Conservation (phyloP, 495 filamentous ascomycete genomes). For the Diplogelasinospora grovesii region DNA sequence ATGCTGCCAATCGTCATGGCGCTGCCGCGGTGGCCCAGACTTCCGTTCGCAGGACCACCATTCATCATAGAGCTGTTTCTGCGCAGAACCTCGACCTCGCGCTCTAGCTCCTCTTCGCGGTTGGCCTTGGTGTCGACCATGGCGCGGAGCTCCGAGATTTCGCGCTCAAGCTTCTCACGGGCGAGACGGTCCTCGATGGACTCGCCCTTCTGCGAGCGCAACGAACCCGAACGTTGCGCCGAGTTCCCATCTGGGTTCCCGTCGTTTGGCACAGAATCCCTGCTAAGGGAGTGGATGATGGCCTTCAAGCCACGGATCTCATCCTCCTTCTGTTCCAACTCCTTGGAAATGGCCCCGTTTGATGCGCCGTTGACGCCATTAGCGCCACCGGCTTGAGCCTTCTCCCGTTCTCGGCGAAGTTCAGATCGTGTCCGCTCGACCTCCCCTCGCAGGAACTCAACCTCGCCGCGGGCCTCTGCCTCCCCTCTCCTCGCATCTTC, state of each 20-base stretch:
- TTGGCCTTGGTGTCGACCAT: constrained; percentile 61
- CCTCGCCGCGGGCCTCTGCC: constrained; percentile 91
- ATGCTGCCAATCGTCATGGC: constrained; percentile 45
- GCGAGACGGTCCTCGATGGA: constrained; percentile 50
- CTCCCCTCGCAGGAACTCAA: constrained; percentile 92
- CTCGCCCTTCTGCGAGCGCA: constrained; percentile 39
- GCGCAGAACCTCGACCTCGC: constrained; percentile 67
- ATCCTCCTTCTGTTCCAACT: constrained; percentile 90
- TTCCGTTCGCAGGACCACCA: constrained; percentile 15
- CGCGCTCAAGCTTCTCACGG: constrained; percentile 64
- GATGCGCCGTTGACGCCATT: constrained; percentile 46
- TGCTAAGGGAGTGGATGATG: constrained; percentile 90
- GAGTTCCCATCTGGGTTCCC: constrained; percentile 36
- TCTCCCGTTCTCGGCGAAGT: constrained; percentile 82
- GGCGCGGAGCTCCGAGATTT: constrained; percentile 66
- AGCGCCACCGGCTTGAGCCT: constrained; percentile 58
- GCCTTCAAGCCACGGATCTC: constrained; percentile 95
- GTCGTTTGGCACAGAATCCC: constrained; percentile 55
- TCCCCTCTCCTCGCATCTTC: constrained; percentile 96
- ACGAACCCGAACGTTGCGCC: constrained; percentile 33
- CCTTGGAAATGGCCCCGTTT: constrained; percentile 49
- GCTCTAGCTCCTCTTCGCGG: constrained; percentile 86
- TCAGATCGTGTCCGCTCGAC: constrained; percentile 92
- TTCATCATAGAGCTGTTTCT: no score
- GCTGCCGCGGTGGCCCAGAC: constrained; percentile 35